Evolutionary conservation across 768 basidiomycete species (phyloP), one percentile per base, ranked within the genome.

Genomic region (Rhodotorula diobovata): DNA sequence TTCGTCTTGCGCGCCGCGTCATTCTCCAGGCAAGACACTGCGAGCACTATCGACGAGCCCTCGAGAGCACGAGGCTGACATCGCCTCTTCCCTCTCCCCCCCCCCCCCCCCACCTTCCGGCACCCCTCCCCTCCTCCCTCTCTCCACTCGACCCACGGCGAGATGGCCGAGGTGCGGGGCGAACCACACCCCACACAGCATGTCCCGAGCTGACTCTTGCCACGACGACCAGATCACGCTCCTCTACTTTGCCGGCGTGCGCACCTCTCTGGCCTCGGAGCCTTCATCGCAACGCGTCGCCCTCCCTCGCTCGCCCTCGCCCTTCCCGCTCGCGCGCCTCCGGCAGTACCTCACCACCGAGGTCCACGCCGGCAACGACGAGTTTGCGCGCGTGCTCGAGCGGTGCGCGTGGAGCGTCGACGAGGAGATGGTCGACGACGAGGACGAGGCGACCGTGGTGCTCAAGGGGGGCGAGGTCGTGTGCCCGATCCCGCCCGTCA

Each of bases 401-500:
- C 81, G 82, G 43, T 87, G 87, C 74, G 85, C 85, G 78, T 91
- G 90, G 90, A 90, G 90, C 76, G 89, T 91, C 21, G 82, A 91
- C 76, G 88, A 84, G 63, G 89, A 90, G 80, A 91, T 91, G 89
- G 84, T 90, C 48, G 68, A 70, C 20, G 32, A 55, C 4, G 86
- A 88, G 21, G 83, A 87, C 70, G 84, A 84, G 5, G 81, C n/a
- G n/a, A n/a, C 82, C 1, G 80, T 85, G 30, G 67, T 81, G 21
- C 79, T 92, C 57, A 83, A 80, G 56, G 88, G 89, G 20, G 90
- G 89, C 32, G 89, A 91, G 79, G 88, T 89, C 76, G 85, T 91
- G 15, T 89, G 87, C 23, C 84, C 91, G 35, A 91, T 92, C 54
- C 88, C 88, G 74, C 90, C 89, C 16, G 90, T 91, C 1, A 90